A percentile compares a stretch with the other conserved stretches of the same genome.
These are phyloP conservation scores for Mycena indigotica DNA, from an alignment of 768 basidiomycete genomes.

Conservation along the genomic window DNA sequence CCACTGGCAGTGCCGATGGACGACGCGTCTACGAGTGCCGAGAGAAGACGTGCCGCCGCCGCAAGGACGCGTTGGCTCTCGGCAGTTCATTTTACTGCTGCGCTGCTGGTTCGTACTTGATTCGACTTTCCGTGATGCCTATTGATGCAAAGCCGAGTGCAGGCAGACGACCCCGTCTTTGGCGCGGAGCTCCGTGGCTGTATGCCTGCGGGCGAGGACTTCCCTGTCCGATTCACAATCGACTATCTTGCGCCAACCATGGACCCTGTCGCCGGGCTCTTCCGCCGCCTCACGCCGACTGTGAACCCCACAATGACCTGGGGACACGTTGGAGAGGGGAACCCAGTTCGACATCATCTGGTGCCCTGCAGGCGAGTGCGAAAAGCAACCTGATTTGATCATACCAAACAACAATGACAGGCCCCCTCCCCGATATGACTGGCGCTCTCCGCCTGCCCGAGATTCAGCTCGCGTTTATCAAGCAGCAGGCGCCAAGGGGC, in stretches of 20 bases:
- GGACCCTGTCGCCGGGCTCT: conserved; percentile 12
- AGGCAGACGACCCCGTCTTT: conserved; percentile 4
- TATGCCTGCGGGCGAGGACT: neutral
- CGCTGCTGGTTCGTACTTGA: no score
- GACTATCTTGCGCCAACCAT: conserved; percentile 17
- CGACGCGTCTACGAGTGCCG: no score
- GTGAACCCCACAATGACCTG: conserved; percentile 20
- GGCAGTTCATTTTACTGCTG: no score
- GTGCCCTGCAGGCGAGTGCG: conserved; percentile 18
- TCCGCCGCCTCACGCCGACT: conserved; percentile 2
- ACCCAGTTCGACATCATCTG: conserved; percentile 21
- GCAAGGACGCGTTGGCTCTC: no score
- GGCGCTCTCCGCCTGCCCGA: neutral
- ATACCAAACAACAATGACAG: neutral
- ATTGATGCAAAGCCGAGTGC: no score
- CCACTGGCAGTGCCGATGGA: no score
- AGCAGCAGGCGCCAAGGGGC: conserved; percentile 28
- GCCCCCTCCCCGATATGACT: conserved; percentile 2
- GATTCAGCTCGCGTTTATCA: conserved; percentile 26
- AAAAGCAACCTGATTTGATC: neutral
- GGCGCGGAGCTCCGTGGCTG: conserved; percentile 2
- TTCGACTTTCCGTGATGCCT: no score
- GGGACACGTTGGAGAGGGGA: conserved; percentile 4
- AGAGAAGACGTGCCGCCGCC: no score
- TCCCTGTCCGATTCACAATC: conserved; percentile 9